Evolutionary conservation across 495 filamentous ascomycete species (phyloP), one percentile per base, ranked within the genome.

Genomic region (Recurvomyces mirabilis): DNA sequence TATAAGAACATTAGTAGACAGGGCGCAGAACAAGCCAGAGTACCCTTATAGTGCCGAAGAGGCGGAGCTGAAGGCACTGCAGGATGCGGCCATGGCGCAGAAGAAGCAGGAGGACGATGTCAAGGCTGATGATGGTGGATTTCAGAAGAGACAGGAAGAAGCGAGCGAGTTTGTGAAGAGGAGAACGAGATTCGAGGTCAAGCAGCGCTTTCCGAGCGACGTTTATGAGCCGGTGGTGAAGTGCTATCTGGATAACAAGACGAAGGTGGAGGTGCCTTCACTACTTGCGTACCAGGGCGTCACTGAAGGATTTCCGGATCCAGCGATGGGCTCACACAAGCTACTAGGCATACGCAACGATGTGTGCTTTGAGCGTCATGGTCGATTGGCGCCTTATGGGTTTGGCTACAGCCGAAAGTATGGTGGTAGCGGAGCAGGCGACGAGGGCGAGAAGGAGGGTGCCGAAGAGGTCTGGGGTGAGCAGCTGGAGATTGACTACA

Each of bases 351-450:
- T 94, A 21, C 78, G 78, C 22, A 77, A 94, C 46, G 83, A 93
- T 58, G 72, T 95, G 39, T 98, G 91, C 66, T 96, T 94, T 63
- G 91, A 98, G 41, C 74, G 91, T 1, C 93, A 82, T 62, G 91
- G 93, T 9, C 72, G 84, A 44, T 71, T 89, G 20, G 93, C 87
- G 0, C 80, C 88, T 0, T 98, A 98, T 53, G 91, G 91, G 0
- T 75, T 82, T 40, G 91, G 91, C 13, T 96, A 96, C 54, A 79
- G 74, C 17, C 61, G 68, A 14, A 72, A 72, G 48, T 75, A 72
- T 56, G 91, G 91, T 7, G 91, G 91, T 7, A 74, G 78, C 14
- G 89, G 88, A 0, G 76, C 83, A 22, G 88, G 85, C 9, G 63
- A 89, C 55, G 73, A 86, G 49, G 85, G 84, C 24, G 82, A 94